Percentiles rank a stretch among this genome's conserved stretches.
Evolutionary conservation across 2,329 filamentous ascomycete genomes (phyloP).

Genomic region (Fusarium equiseti): DNA sequence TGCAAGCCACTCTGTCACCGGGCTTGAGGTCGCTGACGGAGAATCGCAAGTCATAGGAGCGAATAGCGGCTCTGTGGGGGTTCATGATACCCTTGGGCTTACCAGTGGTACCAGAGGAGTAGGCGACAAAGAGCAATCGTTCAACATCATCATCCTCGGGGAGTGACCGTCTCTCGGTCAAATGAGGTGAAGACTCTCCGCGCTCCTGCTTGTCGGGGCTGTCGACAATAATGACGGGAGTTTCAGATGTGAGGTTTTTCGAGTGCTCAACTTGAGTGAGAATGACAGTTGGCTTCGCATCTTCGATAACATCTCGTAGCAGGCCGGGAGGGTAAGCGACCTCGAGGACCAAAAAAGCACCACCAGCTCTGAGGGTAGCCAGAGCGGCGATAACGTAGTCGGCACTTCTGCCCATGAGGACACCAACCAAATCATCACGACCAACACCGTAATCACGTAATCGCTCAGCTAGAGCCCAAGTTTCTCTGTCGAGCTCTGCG

Average conservation of each 20-base stretch:
- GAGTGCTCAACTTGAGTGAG: conserved; percentile 75
- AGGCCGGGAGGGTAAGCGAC: conserved; percentile 81
- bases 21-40: conserved; percentile 74
- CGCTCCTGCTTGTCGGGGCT: conserved; percentile 51
- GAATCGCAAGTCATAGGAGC: conserved; percentile 81
- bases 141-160: conserved; percentile 77
- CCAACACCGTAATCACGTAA: conserved; percentile 76
- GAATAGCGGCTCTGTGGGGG: conserved; percentile 78
- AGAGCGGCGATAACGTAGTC: conserved; percentile 84
- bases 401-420: conserved; percentile 79
- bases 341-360: conserved; percentile 84
- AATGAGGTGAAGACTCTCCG: conserved; percentile 46
- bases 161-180: conserved; percentile 61
- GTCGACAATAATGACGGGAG: conserved; percentile 75
- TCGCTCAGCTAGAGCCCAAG: conserved; percentile 71
- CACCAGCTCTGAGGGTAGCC: conserved; percentile 81
- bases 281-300: conserved; percentile 77
- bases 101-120: conserved; percentile 82
- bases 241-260: conserved; percentile 71
- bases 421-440: conserved; percentile 79
- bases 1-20: conserved; percentile 85
- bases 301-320: conserved; percentile 80
- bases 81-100: conserved; percentile 87
- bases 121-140: conserved; percentile 82
- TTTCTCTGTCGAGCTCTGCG: conserved; percentile 75